Conservation (phyloP, 139 green algal genomes). For the Picochlorum sp. region DNA sequence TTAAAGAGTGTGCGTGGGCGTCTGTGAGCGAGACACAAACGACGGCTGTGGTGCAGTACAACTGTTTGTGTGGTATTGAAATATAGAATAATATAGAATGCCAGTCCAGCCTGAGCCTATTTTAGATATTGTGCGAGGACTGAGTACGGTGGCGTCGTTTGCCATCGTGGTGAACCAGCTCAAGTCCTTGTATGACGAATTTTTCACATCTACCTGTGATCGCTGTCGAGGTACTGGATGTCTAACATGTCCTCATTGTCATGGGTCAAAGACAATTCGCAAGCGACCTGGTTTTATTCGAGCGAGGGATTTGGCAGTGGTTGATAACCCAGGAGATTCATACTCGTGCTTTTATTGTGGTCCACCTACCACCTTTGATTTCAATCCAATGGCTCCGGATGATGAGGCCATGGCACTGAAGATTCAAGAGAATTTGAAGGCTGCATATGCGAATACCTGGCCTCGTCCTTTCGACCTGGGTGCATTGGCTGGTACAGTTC, state of each 20-base stretch:
- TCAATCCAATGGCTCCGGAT: slow-evolving; percentile 14
- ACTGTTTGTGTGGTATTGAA: no score
- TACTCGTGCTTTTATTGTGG: slow-evolving; percentile 41
- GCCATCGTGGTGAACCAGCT: slow-evolving; percentile 39
- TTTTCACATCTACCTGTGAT: slow-evolving; percentile 29
- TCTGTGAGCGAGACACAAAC: no score
- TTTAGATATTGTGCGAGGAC: slow-evolving; percentile 35
- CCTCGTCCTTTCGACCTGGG: slow-evolving; percentile 7
- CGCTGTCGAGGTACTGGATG: slow-evolving; percentile 31
- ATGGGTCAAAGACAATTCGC: slow-evolving; percentile 33
- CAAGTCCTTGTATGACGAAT: slow-evolving; percentile 22
- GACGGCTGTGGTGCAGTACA: no score
- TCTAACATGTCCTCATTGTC: slow-evolving; percentile 37
- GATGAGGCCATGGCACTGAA: slow-evolving; percentile 19
- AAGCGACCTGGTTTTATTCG: slow-evolving; percentile 25
- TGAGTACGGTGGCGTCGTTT: slow-evolving; percentile 42
- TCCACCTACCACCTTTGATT: slow-evolving; percentile 10
- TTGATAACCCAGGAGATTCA: slow-evolving; percentile 20
- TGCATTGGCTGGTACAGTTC: slow-evolving; percentile 25
- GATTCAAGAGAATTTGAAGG: slow-evolving; percentile 36
- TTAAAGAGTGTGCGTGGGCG: no score
- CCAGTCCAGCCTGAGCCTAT: slow-evolving; percentile 32
- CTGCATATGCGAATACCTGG: slow-evolving; percentile 29
- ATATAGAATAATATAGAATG: neutral
- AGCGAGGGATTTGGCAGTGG: slow-evolving; percentile 14